Conservation (phyloP, 2,329 filamentous ascomycete species). For the Monascus ruber region DNA sequence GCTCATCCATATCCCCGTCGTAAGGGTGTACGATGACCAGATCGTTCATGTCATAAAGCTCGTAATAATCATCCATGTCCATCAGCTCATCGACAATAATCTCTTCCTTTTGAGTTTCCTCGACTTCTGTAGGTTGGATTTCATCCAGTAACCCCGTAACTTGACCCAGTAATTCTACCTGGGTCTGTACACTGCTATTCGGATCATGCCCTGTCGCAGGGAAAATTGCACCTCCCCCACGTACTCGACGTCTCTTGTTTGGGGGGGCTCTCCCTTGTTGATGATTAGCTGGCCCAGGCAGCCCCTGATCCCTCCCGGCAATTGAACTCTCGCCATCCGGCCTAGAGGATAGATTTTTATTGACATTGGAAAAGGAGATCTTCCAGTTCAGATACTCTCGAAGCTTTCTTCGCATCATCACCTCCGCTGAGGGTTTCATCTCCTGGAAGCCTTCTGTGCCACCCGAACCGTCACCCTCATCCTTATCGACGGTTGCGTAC, state of each 20-base stretch:
- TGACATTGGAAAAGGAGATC: constrained; percentile 75
- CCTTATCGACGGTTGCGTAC: constrained; percentile 50
- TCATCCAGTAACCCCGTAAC: constrained; percentile 74
- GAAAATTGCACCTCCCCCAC: constrained; percentile 60
- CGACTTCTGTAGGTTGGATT: constrained; percentile 67
- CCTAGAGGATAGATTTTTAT: constrained; percentile 33
- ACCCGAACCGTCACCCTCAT: constrained; percentile 32
- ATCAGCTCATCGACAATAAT: constrained; percentile 69
- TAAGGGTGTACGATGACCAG: constrained; percentile 85
- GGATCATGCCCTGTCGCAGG: constrained; percentile 52
- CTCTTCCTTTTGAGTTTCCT: constrained; percentile 57
- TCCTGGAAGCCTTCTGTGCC: constrained; percentile 42
- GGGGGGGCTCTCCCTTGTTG: constrained; percentile 56
- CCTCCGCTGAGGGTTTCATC: constrained; percentile 59
- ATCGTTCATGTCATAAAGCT: constrained; percentile 84
- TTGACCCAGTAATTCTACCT: constrained; percentile 65
- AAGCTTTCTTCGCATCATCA: constrained; percentile 83
- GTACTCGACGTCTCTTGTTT: constrained; percentile 75
- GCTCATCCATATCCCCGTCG: constrained; percentile 90
- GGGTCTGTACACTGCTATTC: constrained; percentile 63
- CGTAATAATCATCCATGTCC: constrained; percentile 84
- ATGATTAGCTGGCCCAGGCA: constrained; percentile 8
- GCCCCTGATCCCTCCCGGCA: constrained; percentile 11
- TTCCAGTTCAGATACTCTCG: constrained; percentile 88
- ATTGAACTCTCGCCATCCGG: constrained; percentile 13